Conservation (phyloP, 495 filamentous ascomycete species). For the Neurospora cerealis region DNA sequence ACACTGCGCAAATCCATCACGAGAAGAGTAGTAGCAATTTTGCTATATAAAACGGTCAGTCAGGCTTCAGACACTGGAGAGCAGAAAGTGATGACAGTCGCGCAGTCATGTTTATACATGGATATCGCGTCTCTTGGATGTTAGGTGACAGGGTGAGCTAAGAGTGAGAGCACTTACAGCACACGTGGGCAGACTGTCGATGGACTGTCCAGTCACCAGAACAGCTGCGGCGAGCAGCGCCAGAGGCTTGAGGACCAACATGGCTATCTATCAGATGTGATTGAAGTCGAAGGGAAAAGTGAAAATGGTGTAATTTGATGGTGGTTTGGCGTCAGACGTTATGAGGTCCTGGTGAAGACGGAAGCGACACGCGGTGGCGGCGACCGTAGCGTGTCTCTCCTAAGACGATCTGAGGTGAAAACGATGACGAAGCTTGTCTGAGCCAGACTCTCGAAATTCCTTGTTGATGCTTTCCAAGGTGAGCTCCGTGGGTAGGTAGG, state of each 20-base stretch:
- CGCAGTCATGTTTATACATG: not conserved
- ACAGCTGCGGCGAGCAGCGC: slow-evolving; percentile 12
- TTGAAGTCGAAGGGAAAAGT: not conserved
- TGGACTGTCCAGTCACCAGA: slow-evolving; percentile 12
- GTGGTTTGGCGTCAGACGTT: not conserved
- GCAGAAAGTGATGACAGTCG: not conserved
- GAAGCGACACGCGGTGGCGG: not conserved
- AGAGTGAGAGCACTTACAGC: slow-evolving; percentile 14
- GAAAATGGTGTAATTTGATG: not conserved
- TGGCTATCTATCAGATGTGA: slow-evolving; percentile 1
- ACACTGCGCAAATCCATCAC: slow-evolving; percentile 2
- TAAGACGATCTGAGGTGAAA: not conserved
- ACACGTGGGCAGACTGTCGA: slow-evolving; percentile 14
- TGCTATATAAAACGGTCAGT: slow-evolving; percentile 17
- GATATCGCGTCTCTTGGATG: not conserved
- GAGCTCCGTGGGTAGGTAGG: slow-evolving; percentile 3
- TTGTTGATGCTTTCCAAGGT: slow-evolving; percentile 2
- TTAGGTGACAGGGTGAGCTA: not conserved
- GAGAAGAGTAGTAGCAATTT: slow-evolving; percentile 10
- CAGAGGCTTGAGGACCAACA: slow-evolving; percentile 13
- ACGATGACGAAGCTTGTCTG: not conserved
- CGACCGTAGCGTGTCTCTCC: not conserved
- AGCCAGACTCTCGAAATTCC: not conserved
- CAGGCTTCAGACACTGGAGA: not conserved
- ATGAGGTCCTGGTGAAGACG: not conserved